Conservation (phyloP, 106 monocot species). For the Dendrobium catenatum region DNA sequence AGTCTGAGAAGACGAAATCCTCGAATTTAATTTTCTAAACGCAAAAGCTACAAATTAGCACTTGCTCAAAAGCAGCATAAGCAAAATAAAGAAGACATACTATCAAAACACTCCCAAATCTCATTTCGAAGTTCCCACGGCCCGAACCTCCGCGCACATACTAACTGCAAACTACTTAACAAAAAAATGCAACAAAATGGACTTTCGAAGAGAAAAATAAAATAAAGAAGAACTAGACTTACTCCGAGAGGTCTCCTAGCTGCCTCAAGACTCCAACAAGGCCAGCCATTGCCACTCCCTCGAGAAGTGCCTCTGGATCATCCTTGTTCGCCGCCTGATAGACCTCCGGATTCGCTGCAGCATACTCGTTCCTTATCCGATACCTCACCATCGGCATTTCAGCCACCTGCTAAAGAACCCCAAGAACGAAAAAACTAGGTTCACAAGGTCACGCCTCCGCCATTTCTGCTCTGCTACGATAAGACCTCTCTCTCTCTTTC, state of each 20-base stretch:
- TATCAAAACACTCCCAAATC: not conserved
- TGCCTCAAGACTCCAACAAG: slow-evolving; percentile 49
- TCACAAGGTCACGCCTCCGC: too few species aligned
- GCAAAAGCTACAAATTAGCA: not conserved
- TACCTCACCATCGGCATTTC: slow-evolving; percentile 80
- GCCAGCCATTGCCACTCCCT: slow-evolving; percentile 98
- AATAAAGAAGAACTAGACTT: not conserved
- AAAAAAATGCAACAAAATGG: not conserved
- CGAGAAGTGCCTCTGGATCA: slow-evolving; percentile 94
- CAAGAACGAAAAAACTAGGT: too few species aligned
- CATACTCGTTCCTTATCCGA: slow-evolving; percentile 84
- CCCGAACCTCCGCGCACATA: not conserved
- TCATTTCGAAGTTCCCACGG: not conserved
- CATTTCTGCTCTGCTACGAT: too few species aligned
- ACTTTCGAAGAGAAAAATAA: not conserved
- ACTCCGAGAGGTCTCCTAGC: too few species aligned
- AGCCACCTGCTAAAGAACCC: too few species aligned
- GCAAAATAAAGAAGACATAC: too few species aligned
- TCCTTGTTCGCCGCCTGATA: slow-evolving; percentile 61
- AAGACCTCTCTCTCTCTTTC: too few species aligned
- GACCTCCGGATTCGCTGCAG: slow-evolving; percentile 74
- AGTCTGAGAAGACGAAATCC: too few species aligned
- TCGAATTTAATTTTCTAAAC: not conserved
- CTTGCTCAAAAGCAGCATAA: not conserved
- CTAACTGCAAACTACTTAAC: not conserved